phyloP scores from a whole-genome alignment of 2,329 filamentous ascomycete species.

The Tolypocladium paradoxum region DNA sequence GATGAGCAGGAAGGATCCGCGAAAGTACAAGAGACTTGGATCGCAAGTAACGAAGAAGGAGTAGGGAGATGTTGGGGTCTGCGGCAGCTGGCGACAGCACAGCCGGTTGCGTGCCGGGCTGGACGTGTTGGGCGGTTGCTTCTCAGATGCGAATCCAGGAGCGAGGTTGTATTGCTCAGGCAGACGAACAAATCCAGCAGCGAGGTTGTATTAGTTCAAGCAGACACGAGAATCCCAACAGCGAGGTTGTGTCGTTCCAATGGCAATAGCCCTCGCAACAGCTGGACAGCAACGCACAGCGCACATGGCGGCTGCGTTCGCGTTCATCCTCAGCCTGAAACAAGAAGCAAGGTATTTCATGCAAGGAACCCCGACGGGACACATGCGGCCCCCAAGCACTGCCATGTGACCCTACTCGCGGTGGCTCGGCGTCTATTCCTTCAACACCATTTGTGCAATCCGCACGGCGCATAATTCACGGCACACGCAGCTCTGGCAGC shows the following conservation, averaged over 20 bases:
- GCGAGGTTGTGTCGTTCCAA: not conserved
- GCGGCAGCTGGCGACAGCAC: no score
- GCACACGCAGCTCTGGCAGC: not conserved
- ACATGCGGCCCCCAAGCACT: not conserved
- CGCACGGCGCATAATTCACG: no score
- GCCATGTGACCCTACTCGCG: no score
- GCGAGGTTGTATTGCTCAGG: no score
- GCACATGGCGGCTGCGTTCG: not conserved
- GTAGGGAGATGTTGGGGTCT: not conserved
- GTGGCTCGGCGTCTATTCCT: no score
- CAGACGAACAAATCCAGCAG: not conserved
- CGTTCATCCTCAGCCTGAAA: no score
- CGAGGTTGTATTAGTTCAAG: not conserved
- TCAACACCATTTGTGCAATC: no score
- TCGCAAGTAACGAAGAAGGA: conserved; percentile 5
- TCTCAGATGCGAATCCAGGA: not conserved
- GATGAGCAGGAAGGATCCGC: conserved; percentile 69
- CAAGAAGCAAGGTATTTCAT: not conserved
- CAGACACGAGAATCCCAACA: no score
- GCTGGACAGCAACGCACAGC: not conserved
- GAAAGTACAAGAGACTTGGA: conserved; percentile 57
- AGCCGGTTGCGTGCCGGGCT: no score
- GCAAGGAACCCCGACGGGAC: not conserved
- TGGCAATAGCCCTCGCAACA: no score
- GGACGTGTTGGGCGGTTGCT: not conserved